Evolutionary conservation across 805 yeast species (phyloP).

Genomic region (Cyberlindnera amylophila): DNA sequence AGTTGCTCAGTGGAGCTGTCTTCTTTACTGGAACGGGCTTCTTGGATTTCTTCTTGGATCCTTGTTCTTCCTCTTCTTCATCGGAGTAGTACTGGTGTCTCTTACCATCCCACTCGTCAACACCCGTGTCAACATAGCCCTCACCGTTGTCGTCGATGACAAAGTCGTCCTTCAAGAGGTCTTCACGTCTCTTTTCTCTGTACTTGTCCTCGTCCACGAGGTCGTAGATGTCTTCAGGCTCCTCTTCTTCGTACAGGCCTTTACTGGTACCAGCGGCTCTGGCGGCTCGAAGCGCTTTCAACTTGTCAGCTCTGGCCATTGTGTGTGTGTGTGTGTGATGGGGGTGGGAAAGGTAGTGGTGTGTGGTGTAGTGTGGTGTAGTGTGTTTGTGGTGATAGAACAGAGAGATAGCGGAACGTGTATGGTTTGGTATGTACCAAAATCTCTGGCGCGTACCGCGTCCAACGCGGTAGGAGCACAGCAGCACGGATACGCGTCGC

Average conservation of each 20-base stretch:
- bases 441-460: constrained; percentile 1
- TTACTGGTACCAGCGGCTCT: constrained; percentile 47
- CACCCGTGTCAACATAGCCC: constrained; percentile 93
- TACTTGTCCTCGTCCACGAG: constrained; percentile 81
- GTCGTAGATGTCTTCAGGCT: constrained; percentile 67
- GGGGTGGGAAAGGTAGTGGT: neutral
- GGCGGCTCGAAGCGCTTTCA: constrained; percentile 61
- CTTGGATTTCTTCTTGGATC: constrained; percentile 11
- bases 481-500: neutral
- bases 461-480: neutral
- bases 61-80: constrained; percentile 43
- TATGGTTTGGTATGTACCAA: neutral
- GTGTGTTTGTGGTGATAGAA: no score
- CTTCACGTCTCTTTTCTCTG: constrained; percentile 71
- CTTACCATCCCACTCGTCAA: constrained; percentile 76
- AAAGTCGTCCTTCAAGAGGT: constrained; percentile 84
- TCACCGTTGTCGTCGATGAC: constrained; percentile 92
- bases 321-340: neutral
- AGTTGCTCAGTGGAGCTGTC: constrained; percentile 48
- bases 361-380: no score
- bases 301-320: constrained; percentile 42
- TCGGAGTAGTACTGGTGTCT: constrained; percentile 43
- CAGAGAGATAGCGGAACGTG: no score
- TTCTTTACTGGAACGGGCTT: constrained; percentile 29
- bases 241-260: constrained; percentile 42